Evolutionary conservation across 257 asterid species (phyloP).

Genomic region (Plantago major): DNA sequence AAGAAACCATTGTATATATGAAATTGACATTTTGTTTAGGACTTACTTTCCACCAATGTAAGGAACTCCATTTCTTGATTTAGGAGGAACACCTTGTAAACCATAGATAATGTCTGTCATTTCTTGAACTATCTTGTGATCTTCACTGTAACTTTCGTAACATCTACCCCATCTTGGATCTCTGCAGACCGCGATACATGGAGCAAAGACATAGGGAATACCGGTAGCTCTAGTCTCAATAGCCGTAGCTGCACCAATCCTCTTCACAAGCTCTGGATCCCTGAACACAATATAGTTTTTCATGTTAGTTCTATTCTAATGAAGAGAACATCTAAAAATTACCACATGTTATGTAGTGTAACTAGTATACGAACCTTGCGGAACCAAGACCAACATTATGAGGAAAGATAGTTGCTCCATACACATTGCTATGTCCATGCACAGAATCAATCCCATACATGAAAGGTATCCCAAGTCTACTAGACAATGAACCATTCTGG

Average conservation of each 20-base stretch:
- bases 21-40: too few species aligned
- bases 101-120: slow-evolving; percentile 24
- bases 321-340: background rate
- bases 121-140: slow-evolving; percentile 14
- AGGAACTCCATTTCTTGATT: slow-evolving; percentile 17
- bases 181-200: slow-evolving; percentile 25
- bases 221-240: slow-evolving; percentile 27
- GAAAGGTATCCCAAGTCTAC: slow-evolving; percentile 6
- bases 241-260: slow-evolving; percentile 24
- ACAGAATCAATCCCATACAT: background rate
- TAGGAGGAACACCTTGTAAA: slow-evolving; percentile 23
- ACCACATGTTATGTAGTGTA: background rate
- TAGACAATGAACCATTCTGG: background rate
- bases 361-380: background rate
- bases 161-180: slow-evolving; percentile 31
- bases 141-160: slow-evolving; percentile 24
- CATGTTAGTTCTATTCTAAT: background rate
- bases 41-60: slow-evolving; percentile 22
- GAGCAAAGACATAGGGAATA: slow-evolving; percentile 23
- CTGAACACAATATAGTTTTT: background rate
- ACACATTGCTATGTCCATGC: slow-evolving; percentile 1
- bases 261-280: slow-evolving; percentile 20
- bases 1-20: background rate
- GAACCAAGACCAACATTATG: slow-evolving; percentile 2
- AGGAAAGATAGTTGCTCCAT: background rate